A percentile compares a stretch with the other conserved stretches of the same genome.
Evolutionary conservation across 75 land plant genomes (phyloP).

Genomic region (Picea sitchensis): DNA sequence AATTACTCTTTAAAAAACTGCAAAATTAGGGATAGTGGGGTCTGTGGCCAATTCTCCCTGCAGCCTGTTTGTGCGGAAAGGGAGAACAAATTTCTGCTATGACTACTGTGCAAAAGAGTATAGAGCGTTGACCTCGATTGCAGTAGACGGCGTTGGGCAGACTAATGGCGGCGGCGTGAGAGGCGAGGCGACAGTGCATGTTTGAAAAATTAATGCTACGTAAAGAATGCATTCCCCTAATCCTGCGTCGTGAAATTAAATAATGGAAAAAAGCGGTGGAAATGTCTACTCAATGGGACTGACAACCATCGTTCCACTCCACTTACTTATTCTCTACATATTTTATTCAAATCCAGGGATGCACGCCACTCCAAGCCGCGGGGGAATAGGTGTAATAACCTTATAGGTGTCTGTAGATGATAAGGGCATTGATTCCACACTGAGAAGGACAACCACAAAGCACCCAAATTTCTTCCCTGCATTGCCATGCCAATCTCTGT

Average conservation of each 20-base stretch:
- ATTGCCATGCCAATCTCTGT: neutral
- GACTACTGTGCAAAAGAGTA: no score
- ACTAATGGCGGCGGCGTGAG: constrained; percentile 1
- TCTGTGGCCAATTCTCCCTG: neutral
- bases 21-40: no score
- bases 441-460: neutral
- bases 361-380: no score
- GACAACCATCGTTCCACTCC: constrained; percentile 2
- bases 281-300: constrained; percentile 1
- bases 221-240: neutral
- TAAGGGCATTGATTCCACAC: constrained; percentile 6
- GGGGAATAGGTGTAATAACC: neutral
- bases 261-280: neutral
- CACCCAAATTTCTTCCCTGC: neutral
- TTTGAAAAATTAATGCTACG: neutral
- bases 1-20: no score
- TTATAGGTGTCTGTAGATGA: no score
- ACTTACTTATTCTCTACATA: neutral
- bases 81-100: no score
- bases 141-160: no score
- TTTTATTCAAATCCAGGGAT: no score
- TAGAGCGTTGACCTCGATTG: constrained; percentile 3
- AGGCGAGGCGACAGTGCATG: constrained; percentile 1
- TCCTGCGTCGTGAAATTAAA: neutral
- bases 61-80: neutral